Base-by-base conservation (phyloP, 495 filamentous ascomycete species). In the Podospora conica region DNA sequence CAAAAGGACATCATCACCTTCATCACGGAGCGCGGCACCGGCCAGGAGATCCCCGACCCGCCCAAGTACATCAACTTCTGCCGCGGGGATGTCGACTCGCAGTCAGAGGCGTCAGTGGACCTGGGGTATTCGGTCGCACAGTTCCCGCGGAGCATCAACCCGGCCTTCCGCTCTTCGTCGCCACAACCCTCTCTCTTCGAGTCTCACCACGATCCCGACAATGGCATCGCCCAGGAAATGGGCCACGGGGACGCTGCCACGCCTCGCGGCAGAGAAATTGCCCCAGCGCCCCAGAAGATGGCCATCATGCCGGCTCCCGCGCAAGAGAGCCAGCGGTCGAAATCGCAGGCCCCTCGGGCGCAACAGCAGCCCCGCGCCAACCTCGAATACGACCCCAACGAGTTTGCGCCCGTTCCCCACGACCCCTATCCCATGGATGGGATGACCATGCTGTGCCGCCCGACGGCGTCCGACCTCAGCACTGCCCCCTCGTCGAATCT, bases 11-110 rank as follows among this genome's bases (percentile, higher is more conserved):
- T 99, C 62, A 79, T 86, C 9, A 81, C 76, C 61, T 99, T 99
- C 80, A 98, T 99, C 77, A 89, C 85, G 67, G 93, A 97, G 55
- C 83, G 78, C 69, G 93, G 93, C 28, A 99, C 96, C 5, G 95
- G 95, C 28, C 77, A 97, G 75, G 95, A 98, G 71, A 99, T 99
- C 57, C 96, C 96, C 11, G 96, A 97, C 75, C 86, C 96, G 25
- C 96, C 96, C 48, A 96, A 91, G 77, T 99, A 96, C 75, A 96
- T 99, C 84, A 96, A 99, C 81, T 99, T 97, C 78, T 93, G 91
- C 75, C 90, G 95, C 21, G 95, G 96, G 6, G 95, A 98, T 72
- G 75, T 89, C 33, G 95, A 97, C 67, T 84, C 84, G 25, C 85
- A 85, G 70, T 97, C 93, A 0, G 92, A 96, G 61, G 81, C 84